phyloP scores from a whole-genome alignment of 2,329 filamentous ascomycete species.

The Epichloe aotearoae region DNA sequence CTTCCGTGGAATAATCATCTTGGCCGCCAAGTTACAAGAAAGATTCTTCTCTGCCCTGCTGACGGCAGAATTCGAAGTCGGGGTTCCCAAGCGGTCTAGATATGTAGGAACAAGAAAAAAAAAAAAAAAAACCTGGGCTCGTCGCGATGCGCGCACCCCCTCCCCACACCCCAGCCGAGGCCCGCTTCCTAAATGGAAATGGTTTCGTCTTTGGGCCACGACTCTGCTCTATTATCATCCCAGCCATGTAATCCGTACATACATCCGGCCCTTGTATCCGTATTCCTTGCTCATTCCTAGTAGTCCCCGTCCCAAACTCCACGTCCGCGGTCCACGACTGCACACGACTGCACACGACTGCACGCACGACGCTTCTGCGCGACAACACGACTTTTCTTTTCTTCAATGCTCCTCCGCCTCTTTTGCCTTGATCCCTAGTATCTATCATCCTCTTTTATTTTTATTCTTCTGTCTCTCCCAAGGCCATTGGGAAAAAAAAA shows the following conservation, averaged over 20 bases:
- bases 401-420: neutral
- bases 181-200: neutral
- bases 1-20: no score
- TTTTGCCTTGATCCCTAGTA: neutral
- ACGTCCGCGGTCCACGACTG: constrained; percentile 5
- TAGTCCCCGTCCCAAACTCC: constrained; percentile 1
- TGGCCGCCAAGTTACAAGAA: no score
- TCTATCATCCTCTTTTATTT: neutral
- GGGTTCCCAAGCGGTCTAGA: no score
- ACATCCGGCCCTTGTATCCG: neutral
- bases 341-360: neutral
- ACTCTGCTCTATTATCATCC: neutral
- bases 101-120: no score
- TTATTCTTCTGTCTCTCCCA: neutral
- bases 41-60: no score
- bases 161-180: neutral
- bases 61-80: neutral
- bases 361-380: constrained; percentile 6
- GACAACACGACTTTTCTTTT: constrained; percentile 1
- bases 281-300: constrained; percentile 5
- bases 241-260: neutral
- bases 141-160: neutral
- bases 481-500: neutral
- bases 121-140: no score
- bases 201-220: neutral